These are phyloP conservation scores for Elsinoe australis DNA, from an alignment of 2,329 filamentous ascomycete genomes.

Conservation along the genomic window DNA sequence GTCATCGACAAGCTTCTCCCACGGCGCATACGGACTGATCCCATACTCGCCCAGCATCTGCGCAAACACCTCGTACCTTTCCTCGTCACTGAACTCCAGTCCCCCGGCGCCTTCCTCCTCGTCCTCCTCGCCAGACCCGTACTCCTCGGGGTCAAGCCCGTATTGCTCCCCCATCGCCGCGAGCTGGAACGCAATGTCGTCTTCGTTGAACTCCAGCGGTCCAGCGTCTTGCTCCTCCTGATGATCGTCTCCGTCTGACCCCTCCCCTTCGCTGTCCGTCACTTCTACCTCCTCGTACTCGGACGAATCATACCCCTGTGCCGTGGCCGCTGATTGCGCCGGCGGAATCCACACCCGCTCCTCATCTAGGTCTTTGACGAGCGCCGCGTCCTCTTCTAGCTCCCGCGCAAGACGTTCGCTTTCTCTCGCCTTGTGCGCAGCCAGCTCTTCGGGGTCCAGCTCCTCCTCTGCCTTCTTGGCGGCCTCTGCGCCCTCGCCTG, in stretches of 20 bases:
- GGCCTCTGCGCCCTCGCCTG: slow-evolving; percentile 17
- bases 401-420: slow-evolving; percentile 41
- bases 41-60: slow-evolving; percentile 75
- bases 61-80: slow-evolving; percentile 70
- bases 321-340: neutral
- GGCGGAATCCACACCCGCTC: slow-evolving; percentile 31
- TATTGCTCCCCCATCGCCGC: slow-evolving; percentile 84
- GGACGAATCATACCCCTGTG: slow-evolving; percentile 17
- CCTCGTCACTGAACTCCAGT: slow-evolving; percentile 62
- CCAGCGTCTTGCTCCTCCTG: slow-evolving; percentile 31
- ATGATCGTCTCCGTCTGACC: slow-evolving; percentile 38
- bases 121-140: slow-evolving; percentile 52
- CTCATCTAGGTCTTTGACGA: slow-evolving; percentile 43
- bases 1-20: slow-evolving; percentile 76
- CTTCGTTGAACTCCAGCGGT: slow-evolving; percentile 77
- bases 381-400: slow-evolving; percentile 66
- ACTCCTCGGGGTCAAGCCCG: slow-evolving; percentile 67
- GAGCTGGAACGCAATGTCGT: slow-evolving; percentile 87
- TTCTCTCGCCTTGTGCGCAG: slow-evolving; percentile 41
- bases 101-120: slow-evolving; percentile 68
- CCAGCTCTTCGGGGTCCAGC: slow-evolving; percentile 66
- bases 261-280: slow-evolving; percentile 48
- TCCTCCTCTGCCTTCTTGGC: slow-evolving; percentile 28
- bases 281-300: slow-evolving; percentile 69
- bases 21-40: slow-evolving; percentile 81